Conservation (phyloP, 331 rosid species). For the Stylosanthes scabra region DNA sequence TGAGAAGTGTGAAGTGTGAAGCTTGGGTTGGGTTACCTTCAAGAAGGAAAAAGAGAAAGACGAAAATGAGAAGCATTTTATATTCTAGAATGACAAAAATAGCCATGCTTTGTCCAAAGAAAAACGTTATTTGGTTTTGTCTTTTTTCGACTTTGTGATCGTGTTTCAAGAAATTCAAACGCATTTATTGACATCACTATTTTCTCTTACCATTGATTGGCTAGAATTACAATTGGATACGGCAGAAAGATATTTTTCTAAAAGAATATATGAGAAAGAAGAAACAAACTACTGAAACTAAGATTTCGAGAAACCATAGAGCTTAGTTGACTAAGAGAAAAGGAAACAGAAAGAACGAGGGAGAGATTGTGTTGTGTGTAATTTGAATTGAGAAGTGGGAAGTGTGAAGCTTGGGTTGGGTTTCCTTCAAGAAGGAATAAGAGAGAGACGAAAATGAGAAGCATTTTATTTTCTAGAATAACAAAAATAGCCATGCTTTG, state of each 20-base stretch:
- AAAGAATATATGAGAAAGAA: too few species aligned
- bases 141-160: neutral
- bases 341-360: neutral
- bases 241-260: too few species aligned
- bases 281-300: neutral
- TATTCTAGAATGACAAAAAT: conserved; percentile 36
- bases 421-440: conserved; percentile 39
- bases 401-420: conserved; percentile 28
- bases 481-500: conserved; percentile 36
- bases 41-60: conserved; percentile 21
- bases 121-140: neutral
- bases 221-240: too few species aligned
- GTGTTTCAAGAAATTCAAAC: neutral
- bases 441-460: neutral
- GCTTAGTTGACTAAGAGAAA: neutral
- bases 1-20: neutral
- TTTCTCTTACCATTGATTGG: too few species aligned
- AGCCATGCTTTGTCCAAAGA: neutral
- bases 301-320: conserved; percentile 35
- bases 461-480: conserved; percentile 8
- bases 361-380: neutral
- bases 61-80: neutral
- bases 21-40: conserved; percentile 42
- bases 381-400: too few species aligned
- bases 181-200: too few species aligned